Percentiles rank a stretch among this genome's conserved stretches.
phyloP scores from a whole-genome alignment of 1,139 yeast species.

The Suhomyces panamericanus region DNA sequence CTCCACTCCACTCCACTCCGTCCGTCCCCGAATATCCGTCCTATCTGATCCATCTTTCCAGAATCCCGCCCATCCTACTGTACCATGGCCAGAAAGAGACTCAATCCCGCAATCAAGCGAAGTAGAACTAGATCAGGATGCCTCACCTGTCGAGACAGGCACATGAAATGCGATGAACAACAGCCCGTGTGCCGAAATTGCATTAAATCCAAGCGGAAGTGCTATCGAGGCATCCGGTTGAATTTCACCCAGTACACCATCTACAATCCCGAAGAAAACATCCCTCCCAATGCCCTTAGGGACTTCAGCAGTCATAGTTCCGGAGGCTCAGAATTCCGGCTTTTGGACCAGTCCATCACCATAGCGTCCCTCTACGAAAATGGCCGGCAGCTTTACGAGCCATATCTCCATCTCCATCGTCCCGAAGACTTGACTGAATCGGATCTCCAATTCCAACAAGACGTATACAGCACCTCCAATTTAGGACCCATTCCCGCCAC shows the following conservation, averaged over 20 bases:
- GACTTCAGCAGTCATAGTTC: background rate
- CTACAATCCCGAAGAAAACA: conserved; percentile 34
- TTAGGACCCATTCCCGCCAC: background rate
- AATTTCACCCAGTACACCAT: conserved; percentile 47
- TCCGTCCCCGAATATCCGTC: background rate
- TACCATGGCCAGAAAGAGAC: conserved; percentile 21
- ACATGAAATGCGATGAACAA: conserved; percentile 51
- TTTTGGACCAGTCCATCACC: conserved; percentile 46
- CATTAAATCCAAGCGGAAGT: conserved; percentile 42
- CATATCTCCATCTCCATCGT: conserved; percentile 34
- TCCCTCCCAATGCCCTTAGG: background rate
- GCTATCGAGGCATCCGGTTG: conserved; percentile 46
- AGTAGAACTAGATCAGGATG: conserved; percentile 47
- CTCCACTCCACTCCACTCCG: background rate
- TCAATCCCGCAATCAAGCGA: conserved; percentile 26
- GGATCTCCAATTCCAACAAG: conserved; percentile 35
- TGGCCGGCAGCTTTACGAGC: conserved; percentile 33
- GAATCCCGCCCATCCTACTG: background rate
- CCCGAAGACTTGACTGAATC: conserved; percentile 34
- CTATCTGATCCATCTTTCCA: background rate
- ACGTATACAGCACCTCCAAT: conserved; percentile 16
- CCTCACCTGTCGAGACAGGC: conserved; percentile 49
- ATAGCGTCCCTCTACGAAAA: conserved; percentile 41
- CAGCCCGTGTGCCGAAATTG: conserved; percentile 49
- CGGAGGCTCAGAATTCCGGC: conserved; percentile 2